Conservation (phyloP, 2,329 filamentous ascomycete genomes). For the Rhynchosporium graminicola region DNA sequence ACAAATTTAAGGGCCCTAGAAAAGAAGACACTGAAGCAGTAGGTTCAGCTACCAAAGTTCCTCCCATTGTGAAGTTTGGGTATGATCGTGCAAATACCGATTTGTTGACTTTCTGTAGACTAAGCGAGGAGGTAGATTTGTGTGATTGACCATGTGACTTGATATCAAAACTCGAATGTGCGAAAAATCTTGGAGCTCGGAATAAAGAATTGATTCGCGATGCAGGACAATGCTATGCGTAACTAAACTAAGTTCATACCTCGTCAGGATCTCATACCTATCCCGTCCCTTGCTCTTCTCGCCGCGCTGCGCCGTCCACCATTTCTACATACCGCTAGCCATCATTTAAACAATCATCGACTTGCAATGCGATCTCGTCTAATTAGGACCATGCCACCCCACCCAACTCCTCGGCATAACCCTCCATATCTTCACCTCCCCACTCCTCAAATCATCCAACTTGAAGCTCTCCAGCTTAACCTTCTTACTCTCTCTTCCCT, state of each 20-base stretch:
- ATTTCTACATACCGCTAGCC: background rate
- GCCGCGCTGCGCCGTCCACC: background rate
- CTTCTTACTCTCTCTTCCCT: conserved; percentile 90
- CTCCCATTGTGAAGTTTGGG: too few relatives aligned
- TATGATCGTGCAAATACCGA: too few relatives aligned
- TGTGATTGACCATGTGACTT: too few relatives aligned
- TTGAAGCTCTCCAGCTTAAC: conserved; percentile 93
- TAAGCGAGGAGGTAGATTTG: background rate
- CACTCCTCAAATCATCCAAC: conserved; percentile 85
- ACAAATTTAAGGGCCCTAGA: too few relatives aligned
- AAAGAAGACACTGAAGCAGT: too few relatives aligned
- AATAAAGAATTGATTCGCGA: conserved; percentile 14
- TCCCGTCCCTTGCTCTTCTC: background rate
- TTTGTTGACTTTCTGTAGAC: background rate
- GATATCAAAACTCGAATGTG: background rate
- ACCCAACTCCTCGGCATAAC: conserved; percentile 92
- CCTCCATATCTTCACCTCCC: conserved; percentile 96
- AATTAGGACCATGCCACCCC: conserved; percentile 73
- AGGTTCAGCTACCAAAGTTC: too few relatives aligned
- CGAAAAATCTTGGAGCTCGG: background rate
- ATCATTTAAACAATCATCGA: too few relatives aligned
- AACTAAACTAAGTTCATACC: conserved; percentile 17
- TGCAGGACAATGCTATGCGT: conserved; percentile 29
- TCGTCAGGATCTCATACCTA: conserved; percentile 7
- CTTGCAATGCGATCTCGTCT: conserved; percentile 30